phyloP scores from a whole-genome alignment of 805 yeast genomes.

The Yamadazyma nakazawae region DNA sequence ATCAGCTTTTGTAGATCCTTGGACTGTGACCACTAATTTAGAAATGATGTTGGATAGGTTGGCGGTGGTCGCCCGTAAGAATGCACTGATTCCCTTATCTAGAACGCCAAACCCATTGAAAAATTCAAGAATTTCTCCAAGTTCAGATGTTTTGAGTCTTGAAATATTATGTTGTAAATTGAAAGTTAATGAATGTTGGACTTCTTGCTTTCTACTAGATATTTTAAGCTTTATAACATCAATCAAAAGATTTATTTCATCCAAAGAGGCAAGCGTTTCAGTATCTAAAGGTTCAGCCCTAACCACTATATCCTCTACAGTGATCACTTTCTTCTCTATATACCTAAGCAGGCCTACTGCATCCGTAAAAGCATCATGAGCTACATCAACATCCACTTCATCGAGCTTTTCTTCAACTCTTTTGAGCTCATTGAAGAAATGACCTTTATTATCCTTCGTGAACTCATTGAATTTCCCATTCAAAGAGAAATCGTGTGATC shows the following conservation, averaged over 20 bases:
- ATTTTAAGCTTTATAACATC: constrained; percentile 43
- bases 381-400: constrained; percentile 64
- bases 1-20: constrained; percentile 43
- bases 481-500: constrained; percentile 44
- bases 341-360: constrained; percentile 42
- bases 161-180: constrained; percentile 36
- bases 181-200: constrained; percentile 36
- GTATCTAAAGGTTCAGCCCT: constrained; percentile 7
- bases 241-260: constrained; percentile 27
- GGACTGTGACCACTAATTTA: constrained; percentile 34
- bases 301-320: constrained; percentile 25
- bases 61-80: constrained; percentile 32
- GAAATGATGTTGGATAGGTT: constrained; percentile 31
- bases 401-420: constrained; percentile 60
- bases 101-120: constrained; percentile 34
- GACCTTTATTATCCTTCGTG: constrained; percentile 21
- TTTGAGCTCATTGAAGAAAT: constrained; percentile 45
- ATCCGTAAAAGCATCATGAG: constrained; percentile 52
- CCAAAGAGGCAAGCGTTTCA: constrained; percentile 14
- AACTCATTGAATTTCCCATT: constrained; percentile 14
- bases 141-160: constrained; percentile 26
- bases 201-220: constrained; percentile 32
- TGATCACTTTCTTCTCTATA: constrained; percentile 30
- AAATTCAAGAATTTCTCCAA: constrained; percentile 32
- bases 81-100: constrained; percentile 34